Evolutionary conservation across 768 basidiomycete genomes (phyloP).

Genomic region (Calocybe cyanea): DNA sequence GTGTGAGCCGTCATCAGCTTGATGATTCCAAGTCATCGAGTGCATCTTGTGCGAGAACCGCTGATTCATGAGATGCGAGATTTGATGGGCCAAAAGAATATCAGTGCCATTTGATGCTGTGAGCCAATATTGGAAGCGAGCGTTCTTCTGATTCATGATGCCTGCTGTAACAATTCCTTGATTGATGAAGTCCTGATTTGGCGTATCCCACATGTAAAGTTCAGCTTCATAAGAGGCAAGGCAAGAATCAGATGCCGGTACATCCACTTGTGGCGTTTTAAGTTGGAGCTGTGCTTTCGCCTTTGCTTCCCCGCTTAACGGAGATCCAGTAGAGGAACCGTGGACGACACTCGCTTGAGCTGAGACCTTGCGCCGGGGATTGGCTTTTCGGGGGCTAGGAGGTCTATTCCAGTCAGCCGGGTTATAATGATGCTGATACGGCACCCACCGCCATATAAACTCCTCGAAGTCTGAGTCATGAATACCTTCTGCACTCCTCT

Average conservation of each 20-base stretch:
- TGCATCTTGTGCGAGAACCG: constrained; percentile 55
- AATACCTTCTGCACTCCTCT: constrained; percentile 62
- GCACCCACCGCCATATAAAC: constrained; percentile 81
- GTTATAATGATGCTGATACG: neutral
- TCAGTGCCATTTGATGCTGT: constrained; percentile 48
- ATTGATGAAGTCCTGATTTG: constrained; percentile 43
- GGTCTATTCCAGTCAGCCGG: constrained; percentile 25
- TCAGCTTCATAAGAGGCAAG: constrained; percentile 44
- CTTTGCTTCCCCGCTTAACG: constrained; percentile 3
- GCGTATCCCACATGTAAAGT: constrained; percentile 61
- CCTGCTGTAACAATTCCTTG: constrained; percentile 53
- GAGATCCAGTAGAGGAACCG: constrained; percentile 4
- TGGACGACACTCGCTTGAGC: constrained; percentile 19
- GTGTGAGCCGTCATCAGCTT: constrained; percentile 46
- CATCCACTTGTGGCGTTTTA: constrained; percentile 2
- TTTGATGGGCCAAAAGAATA: constrained; percentile 55
- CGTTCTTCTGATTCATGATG: constrained; percentile 43
- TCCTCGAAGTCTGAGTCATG: constrained; percentile 67
- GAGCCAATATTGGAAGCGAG: constrained; percentile 56
- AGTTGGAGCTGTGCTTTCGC: constrained; percentile 1
- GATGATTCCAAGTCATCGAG: constrained; percentile 89
- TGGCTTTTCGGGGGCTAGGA: constrained; percentile 26
- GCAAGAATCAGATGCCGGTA: constrained; percentile 22
- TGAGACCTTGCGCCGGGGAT: constrained; percentile 28
- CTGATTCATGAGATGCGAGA: constrained; percentile 69